Conservation (phyloP, 2,329 filamentous ascomycete genomes). For the Fusarium sp. region DNA sequence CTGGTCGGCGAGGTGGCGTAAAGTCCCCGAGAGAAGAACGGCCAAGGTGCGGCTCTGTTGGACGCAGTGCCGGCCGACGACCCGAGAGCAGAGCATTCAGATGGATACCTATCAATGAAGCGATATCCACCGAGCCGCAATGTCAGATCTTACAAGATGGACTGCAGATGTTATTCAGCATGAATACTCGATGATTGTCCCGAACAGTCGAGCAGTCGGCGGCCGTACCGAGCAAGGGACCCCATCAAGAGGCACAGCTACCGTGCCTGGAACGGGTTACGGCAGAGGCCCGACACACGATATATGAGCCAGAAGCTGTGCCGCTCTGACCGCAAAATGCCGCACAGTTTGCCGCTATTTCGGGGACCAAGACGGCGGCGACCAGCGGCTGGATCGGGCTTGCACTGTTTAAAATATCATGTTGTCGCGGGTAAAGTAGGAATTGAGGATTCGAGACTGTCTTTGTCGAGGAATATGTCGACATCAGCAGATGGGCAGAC, state of each 20-base stretch:
- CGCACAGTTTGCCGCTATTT: constrained; percentile 16
- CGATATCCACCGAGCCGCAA: not conserved
- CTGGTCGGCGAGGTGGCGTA: not conserved
- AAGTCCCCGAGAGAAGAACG: constrained; percentile 2
- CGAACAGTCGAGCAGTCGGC: not conserved
- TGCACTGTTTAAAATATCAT: constrained; percentile 5
- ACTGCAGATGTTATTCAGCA: not conserved
- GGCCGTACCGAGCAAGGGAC: constrained; percentile 18
- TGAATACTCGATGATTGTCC: not conserved
- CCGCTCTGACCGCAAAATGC: constrained; percentile 23
- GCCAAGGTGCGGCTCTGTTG: not conserved
- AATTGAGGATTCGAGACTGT: not conserved
- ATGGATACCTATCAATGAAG: not conserved
- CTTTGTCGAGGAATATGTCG: not conserved
- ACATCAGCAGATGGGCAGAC: constrained; percentile 4
- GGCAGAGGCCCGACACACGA: not conserved
- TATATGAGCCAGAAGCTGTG: not conserved
- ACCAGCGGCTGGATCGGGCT: constrained; percentile 21
- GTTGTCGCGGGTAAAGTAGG: constrained; percentile 18
- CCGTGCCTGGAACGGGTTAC: constrained; percentile 1
- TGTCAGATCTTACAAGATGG: not conserved
- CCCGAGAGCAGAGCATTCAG: not conserved
- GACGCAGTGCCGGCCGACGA: not conserved
- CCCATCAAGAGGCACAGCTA: not conserved
- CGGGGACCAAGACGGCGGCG: not conserved